Evolutionary conservation across 345 rosid genomes (phyloP), one percentile per base, ranked within the genome.

Genomic region (Camelina neglecta): DNA sequence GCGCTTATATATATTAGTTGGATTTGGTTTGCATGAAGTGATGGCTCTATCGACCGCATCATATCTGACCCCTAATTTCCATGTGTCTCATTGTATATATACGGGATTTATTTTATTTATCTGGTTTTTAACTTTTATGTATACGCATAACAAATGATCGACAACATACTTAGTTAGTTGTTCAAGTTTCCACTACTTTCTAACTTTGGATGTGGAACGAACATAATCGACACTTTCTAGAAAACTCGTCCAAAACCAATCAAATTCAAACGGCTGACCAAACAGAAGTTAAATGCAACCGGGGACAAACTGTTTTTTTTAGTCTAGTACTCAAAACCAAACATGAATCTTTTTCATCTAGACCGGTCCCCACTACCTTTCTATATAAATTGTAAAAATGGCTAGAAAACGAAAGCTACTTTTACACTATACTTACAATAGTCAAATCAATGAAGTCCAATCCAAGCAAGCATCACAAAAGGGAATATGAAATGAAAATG

Each of bases 361-460:
- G 31, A 38, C 67, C 7, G 38, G 77, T 58, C 73, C 67, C 67
- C 78, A 75, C 73, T 18, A 59, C 68, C 13, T 67, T 63, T 67
- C 44, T 33, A 59, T 20, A 53, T 7, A 44, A 41, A 50, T 60
- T 26, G 60, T 67, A 58, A 67, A 75, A 44, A 36, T 48, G 24
- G 16, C 8, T 51, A 18, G 36, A 67, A 67, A 50, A 41, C 18
- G 54, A 75, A 67, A 67, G 68, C 54, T 60, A 67, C 73, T 67
- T 75, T 67, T 60, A 50, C 47, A 75, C 51, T 59, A 39, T 15
- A 67, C 54, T 48, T 58, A 59, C 10, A 67, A 67, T 58, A 67
- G 79, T 67, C 73, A 67, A 67, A 75, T 59, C 73, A 75, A 39
- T 59, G 67, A 67, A 75, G 60, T 67, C 67, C 35, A 49, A 59